phyloP scores from a whole-genome alignment of 2,329 filamentous ascomycete species.

The Stachybotrys elegans region DNA sequence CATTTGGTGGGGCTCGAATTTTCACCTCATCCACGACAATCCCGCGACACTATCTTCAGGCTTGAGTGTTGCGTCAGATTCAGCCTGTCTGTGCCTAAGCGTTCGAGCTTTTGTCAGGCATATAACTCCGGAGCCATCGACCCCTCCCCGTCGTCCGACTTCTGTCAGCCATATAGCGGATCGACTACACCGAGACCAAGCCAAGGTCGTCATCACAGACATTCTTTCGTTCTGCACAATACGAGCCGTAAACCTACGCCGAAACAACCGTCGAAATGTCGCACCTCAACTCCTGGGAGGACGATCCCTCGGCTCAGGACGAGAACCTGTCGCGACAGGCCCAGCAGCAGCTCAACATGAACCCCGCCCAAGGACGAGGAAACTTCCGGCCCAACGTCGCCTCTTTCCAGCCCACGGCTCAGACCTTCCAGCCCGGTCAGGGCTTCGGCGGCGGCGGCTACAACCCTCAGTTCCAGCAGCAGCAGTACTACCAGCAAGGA shows the following conservation, averaged over 20 bases:
- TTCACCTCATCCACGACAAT: constrained; percentile 27
- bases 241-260: too few species aligned
- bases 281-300: constrained; percentile 92
- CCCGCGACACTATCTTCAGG: constrained; percentile 14
- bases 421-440: constrained; percentile 69
- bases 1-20: constrained; percentile 34
- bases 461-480: constrained; percentile 51
- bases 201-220: too few species aligned
- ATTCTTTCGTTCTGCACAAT: too few species aligned
- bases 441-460: constrained; percentile 54
- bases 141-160: too few species aligned
- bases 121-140: not conserved
- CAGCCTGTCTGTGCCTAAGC: not conserved
- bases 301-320: constrained; percentile 73
- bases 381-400: constrained; percentile 48
- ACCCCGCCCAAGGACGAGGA: constrained; percentile 41
- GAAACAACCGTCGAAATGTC: constrained; percentile 58
- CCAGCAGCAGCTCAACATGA: constrained; percentile 70
- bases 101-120: not conserved
- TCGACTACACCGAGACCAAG: too few species aligned
- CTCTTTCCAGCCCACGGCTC: constrained; percentile 68
- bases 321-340: constrained; percentile 73
- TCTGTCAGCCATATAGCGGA: too few species aligned
- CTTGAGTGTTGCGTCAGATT: not conserved
- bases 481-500: constrained; percentile 46